Evolutionary conservation across 352 stramenopile genomes (phyloP).

Genomic region (Pythium pyrilobum): DNA sequence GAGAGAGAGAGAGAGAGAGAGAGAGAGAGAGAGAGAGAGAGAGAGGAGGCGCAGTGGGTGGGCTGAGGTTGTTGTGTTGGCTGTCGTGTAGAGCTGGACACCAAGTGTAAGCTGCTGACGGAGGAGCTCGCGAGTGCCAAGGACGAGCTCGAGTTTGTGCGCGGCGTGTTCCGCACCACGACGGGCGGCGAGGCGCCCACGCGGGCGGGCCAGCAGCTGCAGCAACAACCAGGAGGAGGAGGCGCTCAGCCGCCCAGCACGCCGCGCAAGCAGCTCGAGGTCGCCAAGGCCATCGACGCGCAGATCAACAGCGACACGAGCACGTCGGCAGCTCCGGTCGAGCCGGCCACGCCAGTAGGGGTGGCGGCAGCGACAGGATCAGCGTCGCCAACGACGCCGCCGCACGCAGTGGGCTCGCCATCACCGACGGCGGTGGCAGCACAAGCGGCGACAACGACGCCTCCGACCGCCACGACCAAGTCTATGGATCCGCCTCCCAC

Average conservation of each 20-base stretch:
- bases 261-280: conserved; percentile 33
- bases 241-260: conserved; percentile 22
- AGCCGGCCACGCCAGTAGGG: too few species aligned
- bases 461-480: too few species aligned
- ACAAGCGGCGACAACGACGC: too few species aligned
- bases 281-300: conserved; percentile 19
- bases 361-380: too few species aligned
- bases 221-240: not conserved
- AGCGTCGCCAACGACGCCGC: too few species aligned
- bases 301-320: conserved; percentile 8
- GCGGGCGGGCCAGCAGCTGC: not conserved
- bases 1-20: not conserved
- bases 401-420: too few species aligned
- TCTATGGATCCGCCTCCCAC: not conserved
- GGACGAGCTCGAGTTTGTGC: conserved; percentile 44
- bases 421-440: too few species aligned
- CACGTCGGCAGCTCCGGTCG: not conserved
- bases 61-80: not conserved
- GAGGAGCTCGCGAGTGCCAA: conserved; percentile 31
- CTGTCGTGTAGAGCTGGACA: conserved; percentile 37
- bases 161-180: conserved; percentile 36
- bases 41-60: too few species aligned
- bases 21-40: not conserved
- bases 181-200: conserved; percentile 44
- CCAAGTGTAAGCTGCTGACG: conserved; percentile 43